phyloP scores from a whole-genome alignment of 2,329 filamentous ascomycete genomes.

The Hansfordia pulvinata region DNA sequence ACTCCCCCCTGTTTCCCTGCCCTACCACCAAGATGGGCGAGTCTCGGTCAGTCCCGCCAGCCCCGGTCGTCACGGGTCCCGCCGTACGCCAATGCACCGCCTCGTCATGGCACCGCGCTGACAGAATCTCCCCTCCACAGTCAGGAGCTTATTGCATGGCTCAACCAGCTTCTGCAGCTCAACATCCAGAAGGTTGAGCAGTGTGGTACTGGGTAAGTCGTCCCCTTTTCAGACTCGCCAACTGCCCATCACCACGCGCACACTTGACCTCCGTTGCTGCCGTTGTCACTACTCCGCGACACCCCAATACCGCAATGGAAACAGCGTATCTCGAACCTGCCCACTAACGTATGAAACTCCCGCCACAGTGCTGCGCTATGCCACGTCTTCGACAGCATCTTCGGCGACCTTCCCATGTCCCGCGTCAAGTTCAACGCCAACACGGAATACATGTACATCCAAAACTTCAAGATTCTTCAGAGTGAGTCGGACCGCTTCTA shows the following conservation, averaged over 20 bases:
- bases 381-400: conserved; percentile 98
- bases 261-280: conserved; percentile 1
- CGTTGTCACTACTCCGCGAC: not conserved
- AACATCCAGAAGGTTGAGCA: conserved; percentile 99
- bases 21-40: conserved; percentile 19
- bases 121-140: conserved; percentile 30
- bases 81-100: too few relatives aligned
- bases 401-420: conserved; percentile 85
- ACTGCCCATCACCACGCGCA: not conserved
- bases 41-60: not conserved
- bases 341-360: conserved; percentile 2
- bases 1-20: too few relatives aligned
- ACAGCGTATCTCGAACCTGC: too few relatives aligned
- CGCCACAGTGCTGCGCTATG: conserved; percentile 71
- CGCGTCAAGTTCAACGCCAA: conserved; percentile 98
- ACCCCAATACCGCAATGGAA: conserved; percentile 3
- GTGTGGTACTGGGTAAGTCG: conserved; percentile 83
- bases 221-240: conserved; percentile 3
- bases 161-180: conserved; percentile 94
- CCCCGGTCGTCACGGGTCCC: too few relatives aligned
- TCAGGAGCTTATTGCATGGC: conserved; percentile 92
- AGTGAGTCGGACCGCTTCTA: conserved; percentile 43
- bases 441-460: conserved; percentile 90
- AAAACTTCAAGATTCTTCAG: conserved; percentile 97
- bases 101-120: too few relatives aligned